Conservation (phyloP, 768 basidiomycete species). For the Tulasnella sp. region DNA sequence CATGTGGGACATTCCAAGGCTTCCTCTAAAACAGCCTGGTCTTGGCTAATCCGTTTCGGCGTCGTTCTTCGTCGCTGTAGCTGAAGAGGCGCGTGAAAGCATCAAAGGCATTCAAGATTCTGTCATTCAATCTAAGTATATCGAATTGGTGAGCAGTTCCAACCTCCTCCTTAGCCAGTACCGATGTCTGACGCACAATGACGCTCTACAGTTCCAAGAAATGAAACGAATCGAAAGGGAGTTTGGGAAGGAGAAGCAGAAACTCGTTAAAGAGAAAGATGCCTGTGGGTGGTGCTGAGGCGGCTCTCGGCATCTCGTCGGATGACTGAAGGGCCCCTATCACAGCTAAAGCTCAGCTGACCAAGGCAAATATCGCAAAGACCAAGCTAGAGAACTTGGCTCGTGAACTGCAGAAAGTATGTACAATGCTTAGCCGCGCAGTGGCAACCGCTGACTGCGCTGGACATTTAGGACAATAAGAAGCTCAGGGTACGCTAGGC, state of each 20-base stretch:
- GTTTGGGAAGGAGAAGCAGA: slow-evolving; percentile 87
- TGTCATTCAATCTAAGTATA: slow-evolving; percentile 76
- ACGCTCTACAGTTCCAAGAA: slow-evolving; percentile 64
- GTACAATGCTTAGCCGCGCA: neutral
- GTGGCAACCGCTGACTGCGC: neutral
- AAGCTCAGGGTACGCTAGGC: slow-evolving; percentile 57
- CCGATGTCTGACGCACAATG: slow-evolving; percentile 15
- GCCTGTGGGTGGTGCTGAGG: slow-evolving; percentile 44
- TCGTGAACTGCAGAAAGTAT: slow-evolving; percentile 80
- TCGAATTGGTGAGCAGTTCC: slow-evolving; percentile 61
- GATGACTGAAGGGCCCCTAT: neutral
- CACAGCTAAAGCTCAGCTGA: slow-evolving; percentile 72
- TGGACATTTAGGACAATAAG: slow-evolving; percentile 65
- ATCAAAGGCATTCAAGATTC: slow-evolving; percentile 78
- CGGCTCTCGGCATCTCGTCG: neutral
- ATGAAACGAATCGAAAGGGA: slow-evolving; percentile 80
- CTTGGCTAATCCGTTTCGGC: slow-evolving; percentile 14
- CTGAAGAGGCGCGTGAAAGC: slow-evolving; percentile 80
- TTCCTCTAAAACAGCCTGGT: slow-evolving; percentile 8
- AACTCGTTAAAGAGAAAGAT: slow-evolving; percentile 84
- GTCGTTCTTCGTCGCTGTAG: slow-evolving; percentile 34
- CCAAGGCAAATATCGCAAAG: slow-evolving; percentile 83
- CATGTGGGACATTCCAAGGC: neutral
- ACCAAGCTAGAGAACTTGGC: slow-evolving; percentile 86
- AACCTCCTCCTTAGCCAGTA: neutral